Percentiles rank a stretch among this genome's conserved stretches.
Conservation (phyloP, 2,329 filamentous ascomycete genomes). For the Trichoderma simmonsii region DNA sequence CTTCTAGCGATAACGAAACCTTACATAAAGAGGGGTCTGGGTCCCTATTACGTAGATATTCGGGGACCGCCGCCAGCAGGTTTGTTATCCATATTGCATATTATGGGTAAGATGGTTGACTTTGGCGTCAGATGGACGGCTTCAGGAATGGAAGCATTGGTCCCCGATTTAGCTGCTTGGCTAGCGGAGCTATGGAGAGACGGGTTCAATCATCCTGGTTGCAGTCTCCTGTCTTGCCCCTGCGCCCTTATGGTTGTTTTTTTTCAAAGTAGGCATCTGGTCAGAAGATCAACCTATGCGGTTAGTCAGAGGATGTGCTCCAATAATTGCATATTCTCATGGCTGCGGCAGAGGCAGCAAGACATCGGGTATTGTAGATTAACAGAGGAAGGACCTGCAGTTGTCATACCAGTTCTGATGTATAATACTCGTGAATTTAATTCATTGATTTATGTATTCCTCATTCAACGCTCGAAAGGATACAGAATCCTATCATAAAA, state of each 20-base stretch:
- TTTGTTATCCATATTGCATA: conserved; percentile 7
- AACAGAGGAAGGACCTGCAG: neutral
- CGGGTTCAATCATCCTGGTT: neutral
- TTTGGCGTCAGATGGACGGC: neutral
- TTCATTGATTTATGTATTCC: neutral
- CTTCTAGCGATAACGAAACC: conserved; percentile 9
- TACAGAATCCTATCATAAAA: neutral
- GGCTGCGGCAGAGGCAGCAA: neutral
- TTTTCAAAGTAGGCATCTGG: conserved; percentile 7
- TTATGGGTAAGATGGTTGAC: neutral
- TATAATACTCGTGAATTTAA: neutral
- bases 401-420: neutral
- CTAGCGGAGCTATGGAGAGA: neutral
- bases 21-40: conserved; percentile 16
- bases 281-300: conserved; percentile 1
- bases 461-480: neutral
- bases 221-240: neutral
- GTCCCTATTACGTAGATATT: conserved; percentile 12
- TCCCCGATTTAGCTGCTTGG: neutral
- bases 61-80: conserved; percentile 2
- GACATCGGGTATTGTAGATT: neutral
- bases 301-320: neutral
- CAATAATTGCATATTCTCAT: neutral
- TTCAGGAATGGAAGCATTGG: conserved; percentile 3
- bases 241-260: neutral